Conservation (phyloP, 2,329 filamentous ascomycete genomes). For the Cladosporium colombiae region DNA sequence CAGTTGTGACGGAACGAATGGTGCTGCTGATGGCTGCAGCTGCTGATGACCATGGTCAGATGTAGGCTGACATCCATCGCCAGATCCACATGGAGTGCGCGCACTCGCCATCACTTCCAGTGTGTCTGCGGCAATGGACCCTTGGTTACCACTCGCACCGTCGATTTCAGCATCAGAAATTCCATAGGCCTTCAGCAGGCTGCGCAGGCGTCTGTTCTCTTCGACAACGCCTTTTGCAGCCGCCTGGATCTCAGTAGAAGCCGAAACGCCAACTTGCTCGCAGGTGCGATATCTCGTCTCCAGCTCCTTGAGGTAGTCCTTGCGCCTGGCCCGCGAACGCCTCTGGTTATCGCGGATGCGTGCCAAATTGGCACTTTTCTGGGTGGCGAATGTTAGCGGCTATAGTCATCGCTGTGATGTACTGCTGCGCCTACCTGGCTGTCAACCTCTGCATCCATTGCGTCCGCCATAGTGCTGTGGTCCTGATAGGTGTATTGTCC, state of each 20-base stretch:
- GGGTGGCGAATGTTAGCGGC: constrained; percentile 10
- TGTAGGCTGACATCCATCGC: neutral
- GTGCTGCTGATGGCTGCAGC: neutral
- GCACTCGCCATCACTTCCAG: constrained; percentile 23
- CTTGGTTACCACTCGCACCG: constrained; percentile 13
- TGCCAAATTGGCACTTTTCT: constrained; percentile 46
- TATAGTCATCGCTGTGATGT: neutral
- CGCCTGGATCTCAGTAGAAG: constrained; percentile 69
- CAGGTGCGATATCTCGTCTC: constrained; percentile 64
- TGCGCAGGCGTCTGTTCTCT: constrained; percentile 67
- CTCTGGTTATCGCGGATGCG: constrained; percentile 77
- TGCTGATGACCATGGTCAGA: neutral
- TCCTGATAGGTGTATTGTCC: neutral
- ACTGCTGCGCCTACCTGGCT: constrained; percentile 1
- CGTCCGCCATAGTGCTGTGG: neutral
- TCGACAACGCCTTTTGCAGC: constrained; percentile 68
- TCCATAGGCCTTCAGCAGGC: constrained; percentile 60
- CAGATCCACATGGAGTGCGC: constrained; percentile 19
- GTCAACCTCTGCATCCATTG: neutral
- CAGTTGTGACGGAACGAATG: neutral
- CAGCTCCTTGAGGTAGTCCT: constrained; percentile 71
- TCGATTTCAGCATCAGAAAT: constrained; percentile 57
- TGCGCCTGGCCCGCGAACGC: constrained; percentile 70
- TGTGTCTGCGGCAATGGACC: constrained; percentile 16
- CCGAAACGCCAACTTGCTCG: constrained; percentile 66